A percentile compares a stretch with the other conserved stretches of the same genome.
phyloP scores from a whole-genome alignment of 441 rosid species.

The Isatis lusitanica region DNA sequence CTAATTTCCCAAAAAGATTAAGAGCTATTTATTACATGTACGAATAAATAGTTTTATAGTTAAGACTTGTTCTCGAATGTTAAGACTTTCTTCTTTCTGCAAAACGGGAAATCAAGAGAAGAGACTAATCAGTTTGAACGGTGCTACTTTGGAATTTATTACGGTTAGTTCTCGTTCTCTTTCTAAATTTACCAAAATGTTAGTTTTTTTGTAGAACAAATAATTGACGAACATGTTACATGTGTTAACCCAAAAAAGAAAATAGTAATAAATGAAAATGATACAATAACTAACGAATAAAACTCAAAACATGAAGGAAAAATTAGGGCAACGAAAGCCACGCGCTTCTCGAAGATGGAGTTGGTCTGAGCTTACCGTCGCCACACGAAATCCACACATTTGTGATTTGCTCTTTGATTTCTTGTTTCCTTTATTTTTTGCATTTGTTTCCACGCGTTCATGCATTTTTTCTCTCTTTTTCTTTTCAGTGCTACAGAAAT shows the following conservation, averaged over 20 bases:
- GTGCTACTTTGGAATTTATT: not conserved
- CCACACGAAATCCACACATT: slow-evolving; percentile 32
- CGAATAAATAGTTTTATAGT: not conserved
- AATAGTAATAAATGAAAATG: not conserved
- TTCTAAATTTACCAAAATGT: slow-evolving; percentile 29
- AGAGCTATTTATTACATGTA: not conserved
- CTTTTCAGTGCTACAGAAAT: slow-evolving; percentile 3
- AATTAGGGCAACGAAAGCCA: slow-evolving; percentile 1
- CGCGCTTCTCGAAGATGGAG: slow-evolving; percentile 23
- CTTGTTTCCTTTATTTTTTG: not conserved
- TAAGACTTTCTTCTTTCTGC: slow-evolving; percentile 4
- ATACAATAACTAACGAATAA: not conserved
- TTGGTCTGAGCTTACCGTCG: slow-evolving; percentile 15
- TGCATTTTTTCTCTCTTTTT: not conserved
- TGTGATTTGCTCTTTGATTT: not conserved
- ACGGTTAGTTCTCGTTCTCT: slow-evolving; percentile 32
- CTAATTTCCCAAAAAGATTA: not conserved
- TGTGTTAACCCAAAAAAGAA: slow-evolving; percentile 16
- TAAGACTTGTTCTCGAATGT: not conserved
- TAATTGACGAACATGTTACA: slow-evolving; percentile 27
- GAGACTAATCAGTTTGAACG: slow-evolving; percentile 15
- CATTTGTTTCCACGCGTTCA: slow-evolving; percentile 5
- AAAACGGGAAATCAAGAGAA: slow-evolving; percentile 13
- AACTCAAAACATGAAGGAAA: not conserved
- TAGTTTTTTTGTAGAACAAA: slow-evolving; percentile 3